Base-by-base conservation (phyloP, 148 eudicot species). In the Oxyria digyna region DNA sequence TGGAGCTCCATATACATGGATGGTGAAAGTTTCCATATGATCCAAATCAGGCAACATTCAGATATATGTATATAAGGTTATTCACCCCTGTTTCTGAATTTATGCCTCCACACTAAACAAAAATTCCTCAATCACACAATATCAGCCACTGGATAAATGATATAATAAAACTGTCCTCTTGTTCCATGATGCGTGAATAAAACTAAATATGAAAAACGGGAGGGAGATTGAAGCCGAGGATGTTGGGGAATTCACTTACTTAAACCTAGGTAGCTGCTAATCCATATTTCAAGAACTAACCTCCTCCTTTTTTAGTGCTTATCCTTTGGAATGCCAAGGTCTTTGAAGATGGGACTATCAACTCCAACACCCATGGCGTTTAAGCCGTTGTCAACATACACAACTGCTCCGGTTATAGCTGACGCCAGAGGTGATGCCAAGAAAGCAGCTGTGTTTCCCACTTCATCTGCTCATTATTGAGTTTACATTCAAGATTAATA, bases 311-410 rank as follows among this genome's bases (percentile, higher is more conserved):
- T 74, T 73, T 50, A 85, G 68, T 78, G 83, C 75, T 74, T 69
- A 67, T 78, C 76, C 76, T 80, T 85, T 4, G 96, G 96, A 46
- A 46, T 46, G 52, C 23, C 52, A 20, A 46, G 52, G 8, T 46
- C 52, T 46, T 46, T 46, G 52, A 46, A 46, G 23, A 46, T 46
- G 52, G 52, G 98, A 67, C 96, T 92, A 75, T 92, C 96, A 23
- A 92, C 89, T 55, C 91, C 98, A 38, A 92, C 96, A 8, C 98
- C 98, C 98, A 92, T 92, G n/a, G 96, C 87, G 64, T 92, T 84
- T 17, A 92, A 85, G 14, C 98, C 98, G 26, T 92, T 92, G 88
- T 92, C 98, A 6, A 92, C 98, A 1, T 89, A 89, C 76, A 92
- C 73, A 67, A 92, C 87, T 59, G 94, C 89, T 64, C 98, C 98